Conservation (phyloP, 345 rosid genomes). For the Hibiscus tridactylites region DNA sequence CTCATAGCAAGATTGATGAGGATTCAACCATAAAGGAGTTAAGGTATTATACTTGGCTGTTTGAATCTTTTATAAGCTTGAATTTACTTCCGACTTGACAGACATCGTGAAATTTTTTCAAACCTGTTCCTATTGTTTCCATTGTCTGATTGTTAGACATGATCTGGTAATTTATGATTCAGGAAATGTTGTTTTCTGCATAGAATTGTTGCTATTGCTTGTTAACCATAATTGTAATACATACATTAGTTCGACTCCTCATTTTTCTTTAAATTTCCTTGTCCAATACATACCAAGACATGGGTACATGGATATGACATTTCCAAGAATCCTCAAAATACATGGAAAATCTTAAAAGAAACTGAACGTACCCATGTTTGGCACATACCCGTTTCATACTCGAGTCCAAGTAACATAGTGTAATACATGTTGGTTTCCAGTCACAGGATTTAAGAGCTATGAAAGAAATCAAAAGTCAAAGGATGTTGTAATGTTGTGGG, state of each 20-base stretch:
- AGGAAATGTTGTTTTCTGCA: not conserved
- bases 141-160: not conserved
- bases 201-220: not conserved
- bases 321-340: not conserved
- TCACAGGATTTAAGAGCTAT: not conserved
- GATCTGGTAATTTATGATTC: not conserved
- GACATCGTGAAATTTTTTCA: not conserved
- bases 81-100: not conserved
- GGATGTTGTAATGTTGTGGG: not conserved
- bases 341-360: not conserved
- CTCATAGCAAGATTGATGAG: constrained; percentile 28
- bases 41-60: constrained; percentile 35
- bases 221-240: not conserved
- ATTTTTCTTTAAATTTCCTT: not conserved
- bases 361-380: not conserved
- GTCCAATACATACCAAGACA: not conserved
- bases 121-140: not conserved
- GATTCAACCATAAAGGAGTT: constrained; percentile 53
- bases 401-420: not conserved
- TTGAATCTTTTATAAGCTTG: not conserved
- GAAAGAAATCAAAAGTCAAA: not conserved
- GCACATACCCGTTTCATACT: not conserved
- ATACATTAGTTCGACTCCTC: not conserved
- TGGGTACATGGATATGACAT: not conserved
- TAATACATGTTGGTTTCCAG: not conserved